These are phyloP conservation scores for Balamuthia mandrillaris DNA, from an alignment of 208 protist genomes.

Conservation along the genomic window DNA sequence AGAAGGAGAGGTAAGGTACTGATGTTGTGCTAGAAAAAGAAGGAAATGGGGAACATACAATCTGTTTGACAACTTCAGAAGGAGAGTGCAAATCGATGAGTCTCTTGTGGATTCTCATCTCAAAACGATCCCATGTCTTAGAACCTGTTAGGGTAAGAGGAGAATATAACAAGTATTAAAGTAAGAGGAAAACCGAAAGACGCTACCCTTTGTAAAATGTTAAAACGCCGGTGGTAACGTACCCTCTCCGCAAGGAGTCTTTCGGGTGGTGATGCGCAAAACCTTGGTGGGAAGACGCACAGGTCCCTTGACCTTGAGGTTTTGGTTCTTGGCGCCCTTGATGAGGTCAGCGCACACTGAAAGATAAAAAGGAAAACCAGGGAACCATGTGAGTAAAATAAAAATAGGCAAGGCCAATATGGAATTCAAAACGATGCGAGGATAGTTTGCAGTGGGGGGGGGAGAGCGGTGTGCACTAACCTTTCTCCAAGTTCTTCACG, in stretches of 20 bases:
- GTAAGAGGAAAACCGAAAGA: background rate
- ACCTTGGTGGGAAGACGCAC: conserved; percentile 97
- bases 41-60: no score
- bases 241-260: conserved; percentile 99
- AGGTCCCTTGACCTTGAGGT: conserved; percentile 92
- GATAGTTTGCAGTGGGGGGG: background rate
- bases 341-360: conserved; percentile 90
- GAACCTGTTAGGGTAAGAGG: conserved; percentile 69
- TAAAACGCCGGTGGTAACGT: background rate
- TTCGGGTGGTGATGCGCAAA: conserved; percentile 96
- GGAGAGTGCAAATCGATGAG: conserved; percentile 94
- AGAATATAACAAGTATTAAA: background rate
- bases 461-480: conserved; percentile 32
- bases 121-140: conserved; percentile 98
- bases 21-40: no score
- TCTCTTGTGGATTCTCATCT: conserved; percentile 99
- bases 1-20: no score
- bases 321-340: conserved; percentile 87
- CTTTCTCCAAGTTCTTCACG: conserved; percentile 93
- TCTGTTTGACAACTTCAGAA: conserved; percentile 73
- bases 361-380: background rate
- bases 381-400: background rate
- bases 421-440: background rate
- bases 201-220: background rate
- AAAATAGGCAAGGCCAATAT: background rate